Conservation (phyloP, 2,329 filamentous ascomycete species). For the Arthroderma uncinatum region DNA sequence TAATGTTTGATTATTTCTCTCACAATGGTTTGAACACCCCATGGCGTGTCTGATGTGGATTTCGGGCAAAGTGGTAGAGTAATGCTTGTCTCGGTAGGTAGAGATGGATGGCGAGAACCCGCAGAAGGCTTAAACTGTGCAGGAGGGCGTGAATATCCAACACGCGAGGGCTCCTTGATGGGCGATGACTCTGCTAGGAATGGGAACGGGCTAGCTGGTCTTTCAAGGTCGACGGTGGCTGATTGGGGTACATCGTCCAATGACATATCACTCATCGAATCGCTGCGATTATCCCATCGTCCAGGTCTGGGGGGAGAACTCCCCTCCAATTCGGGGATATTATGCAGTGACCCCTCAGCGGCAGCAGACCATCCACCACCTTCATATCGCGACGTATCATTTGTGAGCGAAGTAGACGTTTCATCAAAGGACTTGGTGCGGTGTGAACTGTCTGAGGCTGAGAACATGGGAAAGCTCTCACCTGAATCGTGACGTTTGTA, state of each 20-base stretch:
- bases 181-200: constrained; percentile 27
- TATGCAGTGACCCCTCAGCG: constrained; percentile 13
- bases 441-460: constrained; percentile 48
- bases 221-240: constrained; percentile 33
- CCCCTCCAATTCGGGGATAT: constrained; percentile 14
- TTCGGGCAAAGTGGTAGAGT: constrained; percentile 26
- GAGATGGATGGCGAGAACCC: neutral
- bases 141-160: constrained; percentile 1
- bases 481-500: constrained; percentile 46
- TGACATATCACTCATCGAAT: constrained; percentile 14
- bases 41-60: constrained; percentile 26
- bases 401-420: constrained; percentile 36
- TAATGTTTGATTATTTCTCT: constrained; percentile 33
- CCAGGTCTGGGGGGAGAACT: constrained; percentile 13
- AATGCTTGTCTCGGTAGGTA: constrained; percentile 6
- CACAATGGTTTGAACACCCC: constrained; percentile 30
- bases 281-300: constrained; percentile 9
- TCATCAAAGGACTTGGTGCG: constrained; percentile 40
- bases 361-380: constrained; percentile 18
- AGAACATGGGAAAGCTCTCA: constrained; percentile 55
- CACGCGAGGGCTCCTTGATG: neutral
- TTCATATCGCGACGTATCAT: constrained; percentile 17
- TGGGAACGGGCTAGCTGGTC: constrained; percentile 29
- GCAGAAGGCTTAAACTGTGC: neutral
- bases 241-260: constrained; percentile 21